Base-by-base conservation (phyloP, 768 basidiomycete genomes). In the Russula griseocarnosa region DNA sequence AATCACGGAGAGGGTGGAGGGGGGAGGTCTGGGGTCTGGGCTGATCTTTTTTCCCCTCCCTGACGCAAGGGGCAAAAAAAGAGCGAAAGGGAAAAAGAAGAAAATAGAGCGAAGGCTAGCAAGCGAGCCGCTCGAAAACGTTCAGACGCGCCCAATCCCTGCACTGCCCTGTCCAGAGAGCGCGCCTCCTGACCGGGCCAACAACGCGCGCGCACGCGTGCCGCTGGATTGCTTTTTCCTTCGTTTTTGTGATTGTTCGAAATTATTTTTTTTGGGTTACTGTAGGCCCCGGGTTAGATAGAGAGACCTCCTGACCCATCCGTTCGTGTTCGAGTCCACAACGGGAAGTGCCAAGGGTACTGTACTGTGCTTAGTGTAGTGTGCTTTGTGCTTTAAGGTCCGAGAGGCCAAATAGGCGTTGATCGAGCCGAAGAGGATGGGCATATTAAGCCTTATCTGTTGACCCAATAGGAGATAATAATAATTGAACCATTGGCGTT, bases 391-490 rank as follows among this genome's bases (percentile, higher is more conserved):
- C 28, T 24, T 44, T 55, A 64, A 64, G 63, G 22, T 65, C 63
- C 63, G 59, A 49, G 24, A 53, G 22, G 8, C 44, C 59, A 60
- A 65, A 65, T 56, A 65, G 44, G 30, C 58, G 59, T 61, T 61
- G 63, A 65, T 65, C 49, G 54, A 18, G 6, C 47, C 18, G n/a
- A 46, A n/a, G 26, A 16, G 38, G 34, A 54, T 32, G 6, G 2
- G 28, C 30, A 30, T 30, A 30, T 30, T 54, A 60, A 42, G 63
- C 64, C 64, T 61, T 61, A 65, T 65, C 64, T 8, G 64, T 51
- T 22, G 26, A 28, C 40, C 32, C 46, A 30, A 6, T 7, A 18
- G 38, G 38, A 40, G 38, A 40, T 40, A 40, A 42, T 14, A 3
- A 34, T n/a, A 22, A 22, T 13, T 32, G 42, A 57, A 44, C 14